Conservation (phyloP, 495 filamentous ascomycete species). For the Mycothermus thermophilus region DNA sequence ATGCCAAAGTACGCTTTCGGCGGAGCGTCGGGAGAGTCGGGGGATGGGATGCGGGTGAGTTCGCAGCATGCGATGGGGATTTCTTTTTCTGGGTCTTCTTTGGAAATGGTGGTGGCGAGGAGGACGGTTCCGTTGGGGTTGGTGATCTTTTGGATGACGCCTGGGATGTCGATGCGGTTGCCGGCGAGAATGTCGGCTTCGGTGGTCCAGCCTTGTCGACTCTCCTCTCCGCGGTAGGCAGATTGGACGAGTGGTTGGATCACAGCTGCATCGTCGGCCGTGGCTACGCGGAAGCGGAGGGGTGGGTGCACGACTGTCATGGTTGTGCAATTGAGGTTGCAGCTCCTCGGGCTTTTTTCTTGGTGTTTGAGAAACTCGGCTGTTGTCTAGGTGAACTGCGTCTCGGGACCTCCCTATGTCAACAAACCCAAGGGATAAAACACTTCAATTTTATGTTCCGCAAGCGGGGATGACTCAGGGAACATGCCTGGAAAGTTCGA, state of each 20-base stretch:
- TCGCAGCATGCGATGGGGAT: slow-evolving; percentile 24
- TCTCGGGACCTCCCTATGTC: too few species aligned
- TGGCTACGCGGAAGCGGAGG: slow-evolving; percentile 4
- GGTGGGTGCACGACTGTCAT: too few species aligned
- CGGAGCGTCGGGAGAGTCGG: too few species aligned
- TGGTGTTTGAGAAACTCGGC: too few species aligned
- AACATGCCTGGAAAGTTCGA: too few species aligned
- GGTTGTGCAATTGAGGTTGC: too few species aligned
- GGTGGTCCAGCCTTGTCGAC: slow-evolving; percentile 26
- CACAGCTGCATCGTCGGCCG: neutral
- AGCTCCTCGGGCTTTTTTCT: too few species aligned
- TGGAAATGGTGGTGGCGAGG: slow-evolving; percentile 13
- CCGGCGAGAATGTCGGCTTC: slow-evolving; percentile 20
- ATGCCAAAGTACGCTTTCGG: slow-evolving; percentile 24
- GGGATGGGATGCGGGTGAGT: slow-evolving; percentile 11
- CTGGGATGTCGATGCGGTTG: slow-evolving; percentile 17
- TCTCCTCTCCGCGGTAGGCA: slow-evolving; percentile 30
- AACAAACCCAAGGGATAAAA: too few species aligned
- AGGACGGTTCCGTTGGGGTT: slow-evolving; percentile 25
- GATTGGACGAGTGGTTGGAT: slow-evolving; percentile 23
- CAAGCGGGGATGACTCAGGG: too few species aligned
- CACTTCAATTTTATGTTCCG: too few species aligned
- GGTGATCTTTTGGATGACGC: slow-evolving; percentile 26
- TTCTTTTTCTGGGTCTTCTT: neutral
- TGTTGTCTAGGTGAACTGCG: too few species aligned